Percentiles rank a stretch among this genome's conserved stretches.
Conservation (phyloP, 495 filamentous ascomycete species). For the Acidomyces sp. region DNA sequence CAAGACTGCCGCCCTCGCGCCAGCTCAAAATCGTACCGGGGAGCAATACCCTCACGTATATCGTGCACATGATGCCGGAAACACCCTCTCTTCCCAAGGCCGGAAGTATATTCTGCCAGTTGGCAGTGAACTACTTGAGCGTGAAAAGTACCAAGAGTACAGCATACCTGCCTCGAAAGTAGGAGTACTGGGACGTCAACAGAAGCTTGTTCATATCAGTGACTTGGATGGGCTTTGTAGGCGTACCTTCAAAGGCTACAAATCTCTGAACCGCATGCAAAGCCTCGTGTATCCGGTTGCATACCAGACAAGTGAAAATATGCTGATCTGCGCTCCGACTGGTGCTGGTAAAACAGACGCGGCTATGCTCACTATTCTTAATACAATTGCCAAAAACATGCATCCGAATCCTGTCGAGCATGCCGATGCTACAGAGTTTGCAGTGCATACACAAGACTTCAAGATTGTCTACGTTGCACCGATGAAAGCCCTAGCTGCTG, state of each 20-base stretch:
- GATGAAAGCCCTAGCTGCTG: constrained; percentile 94
- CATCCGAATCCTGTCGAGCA: constrained; percentile 63
- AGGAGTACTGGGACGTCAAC: constrained; percentile 54
- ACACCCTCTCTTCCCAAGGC: constrained; percentile 62
- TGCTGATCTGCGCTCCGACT: constrained; percentile 96
- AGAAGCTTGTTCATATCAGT: constrained; percentile 62
- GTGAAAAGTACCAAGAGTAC: constrained; percentile 70
- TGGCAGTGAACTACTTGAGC: constrained; percentile 24
- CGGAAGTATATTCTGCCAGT: constrained; percentile 49
- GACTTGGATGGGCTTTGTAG: constrained; percentile 82
- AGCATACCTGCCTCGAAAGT: constrained; percentile 68
- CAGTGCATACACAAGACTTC: constrained; percentile 71
- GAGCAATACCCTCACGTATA: constrained; percentile 87
- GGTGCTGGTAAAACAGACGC: constrained; percentile 98
- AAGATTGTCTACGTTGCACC: constrained; percentile 98
- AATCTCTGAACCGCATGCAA: constrained; percentile 91
- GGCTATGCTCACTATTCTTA: constrained; percentile 90
- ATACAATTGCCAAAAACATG: constrained; percentile 74
- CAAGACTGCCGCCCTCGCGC: constrained; percentile 57
- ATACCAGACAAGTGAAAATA: constrained; percentile 92
- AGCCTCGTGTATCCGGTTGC: constrained; percentile 90
- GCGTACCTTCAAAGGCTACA: constrained; percentile 90
- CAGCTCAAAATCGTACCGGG: constrained; percentile 46
- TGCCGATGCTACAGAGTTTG: constrained; percentile 61
- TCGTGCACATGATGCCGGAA: constrained; percentile 64